Conservation (phyloP, 305 asterid species). For the Petunia hybrid region DNA sequence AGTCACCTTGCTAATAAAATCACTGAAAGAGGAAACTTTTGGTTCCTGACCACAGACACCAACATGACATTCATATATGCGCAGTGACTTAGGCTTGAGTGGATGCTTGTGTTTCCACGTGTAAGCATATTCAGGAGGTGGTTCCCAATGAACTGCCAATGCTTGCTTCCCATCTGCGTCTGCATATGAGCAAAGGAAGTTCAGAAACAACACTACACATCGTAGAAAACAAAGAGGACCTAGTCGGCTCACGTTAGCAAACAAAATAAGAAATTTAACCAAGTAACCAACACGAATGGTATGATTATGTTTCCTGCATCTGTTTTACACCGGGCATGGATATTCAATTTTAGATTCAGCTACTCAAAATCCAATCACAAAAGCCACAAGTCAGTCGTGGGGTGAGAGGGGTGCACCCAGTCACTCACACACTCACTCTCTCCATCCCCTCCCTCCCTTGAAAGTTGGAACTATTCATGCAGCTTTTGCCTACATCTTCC, state of each 20-base stretch:
- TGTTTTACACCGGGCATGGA: constrained; percentile 3
- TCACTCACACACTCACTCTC: not conserved
- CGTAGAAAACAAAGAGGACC: not conserved
- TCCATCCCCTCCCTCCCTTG: not conserved
- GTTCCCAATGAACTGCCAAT: constrained; percentile 97
- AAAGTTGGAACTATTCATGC: not conserved
- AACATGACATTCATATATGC: constrained; percentile 95
- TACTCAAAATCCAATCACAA: not conserved
- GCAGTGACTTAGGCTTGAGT: constrained; percentile 79
- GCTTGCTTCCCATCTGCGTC: constrained; percentile 83
- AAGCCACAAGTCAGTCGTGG: not conserved
- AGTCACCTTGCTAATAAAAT: constrained; percentile 53
- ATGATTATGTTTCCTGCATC: constrained; percentile 3
- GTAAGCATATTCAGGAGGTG: constrained; percentile 83
- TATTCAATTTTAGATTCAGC: constrained; percentile 15
- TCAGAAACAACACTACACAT: constrained; percentile 8
- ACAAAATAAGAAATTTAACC: constrained; percentile 18
- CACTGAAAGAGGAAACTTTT: constrained; percentile 71
- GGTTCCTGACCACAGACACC: constrained; percentile 90
- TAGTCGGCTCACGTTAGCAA: not conserved
- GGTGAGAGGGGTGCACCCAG: too few relatives aligned
- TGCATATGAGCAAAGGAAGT: constrained; percentile 40
- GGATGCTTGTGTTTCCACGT: constrained; percentile 85
- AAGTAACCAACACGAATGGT: not conserved
- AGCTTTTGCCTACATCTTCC: not conserved